These are phyloP conservation scores for Pseudozyma pruni DNA, from an alignment of 1,284 basidiomycete species.

Conservation along the genomic window DNA sequence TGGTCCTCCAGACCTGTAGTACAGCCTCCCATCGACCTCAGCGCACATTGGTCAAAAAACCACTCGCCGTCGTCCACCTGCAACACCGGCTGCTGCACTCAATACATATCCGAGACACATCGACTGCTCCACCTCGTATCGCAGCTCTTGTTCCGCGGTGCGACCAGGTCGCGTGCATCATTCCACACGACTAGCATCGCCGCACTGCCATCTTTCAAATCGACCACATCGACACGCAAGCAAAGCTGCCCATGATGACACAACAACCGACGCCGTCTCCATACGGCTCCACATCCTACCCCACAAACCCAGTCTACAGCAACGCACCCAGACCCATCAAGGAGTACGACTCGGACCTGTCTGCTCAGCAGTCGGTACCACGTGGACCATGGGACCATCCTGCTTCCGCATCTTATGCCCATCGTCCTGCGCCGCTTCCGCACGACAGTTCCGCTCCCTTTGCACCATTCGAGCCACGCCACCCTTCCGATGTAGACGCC, in stretches of 20 bases:
- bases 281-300: conserved; percentile 15
- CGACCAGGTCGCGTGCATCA: background rate
- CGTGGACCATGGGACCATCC: conserved; percentile 16
- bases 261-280: conserved; percentile 21
- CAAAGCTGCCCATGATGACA: conserved; percentile 19
- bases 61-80: no score
- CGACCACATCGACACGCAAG: background rate
- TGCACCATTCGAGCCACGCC: conserved; percentile 21
- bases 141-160: no score
- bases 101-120: no score
- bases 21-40: no score
- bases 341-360: conserved; percentile 26
- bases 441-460: conserved; percentile 25
- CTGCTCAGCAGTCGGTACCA: conserved; percentile 1
- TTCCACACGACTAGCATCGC: conserved; percentile 3
- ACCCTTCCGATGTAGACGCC: conserved; percentile 21
- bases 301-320: conserved; percentile 13
- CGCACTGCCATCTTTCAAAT: conserved; percentile 4
- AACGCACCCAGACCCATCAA: conserved; percentile 32
- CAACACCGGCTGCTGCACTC: no score
- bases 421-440: conserved; percentile 15
- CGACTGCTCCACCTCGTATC: no score
- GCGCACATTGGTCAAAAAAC: no score
- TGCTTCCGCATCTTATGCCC: conserved; percentile 16
- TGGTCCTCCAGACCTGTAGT: no score